Evolutionary conservation across 2,329 filamentous ascomycete species (phyloP), one percentile per base, ranked within the genome.

Genomic region (Beauveria pseudobassiana): DNA sequence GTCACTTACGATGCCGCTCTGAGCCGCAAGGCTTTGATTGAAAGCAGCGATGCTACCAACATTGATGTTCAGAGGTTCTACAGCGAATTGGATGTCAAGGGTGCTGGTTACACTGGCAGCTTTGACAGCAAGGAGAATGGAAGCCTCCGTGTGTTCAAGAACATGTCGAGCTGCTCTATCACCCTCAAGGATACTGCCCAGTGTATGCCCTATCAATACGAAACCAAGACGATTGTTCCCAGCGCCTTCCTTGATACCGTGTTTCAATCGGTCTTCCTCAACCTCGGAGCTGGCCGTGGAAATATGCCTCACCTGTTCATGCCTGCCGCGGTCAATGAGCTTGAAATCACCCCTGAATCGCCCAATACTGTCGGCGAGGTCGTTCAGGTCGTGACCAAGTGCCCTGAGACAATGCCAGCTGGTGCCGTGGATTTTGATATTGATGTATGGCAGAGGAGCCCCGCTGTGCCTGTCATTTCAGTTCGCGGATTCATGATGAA

Each of bases 201-300:
- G 1, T 64, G 70, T 1, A 82, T 83, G 81, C 80, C 79, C 0
- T 71, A 75, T 63, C 65, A 69, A 1, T 72, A 76, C 52, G 78
- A 84, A 65, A 72, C 75, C 3, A 63, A 72, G 0, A 75, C 77
- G 22, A 73, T 78, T 55, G 67, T 82, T 7, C 79, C 81, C 38
- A 76, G 81, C 0, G 71, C 77, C 1, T 74, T 80, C 54, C 66
- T 82, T 3, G 81, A 84, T 63, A 67, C 74, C 8, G 69, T 79
- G 59, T 69, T 79, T 18, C 78, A 80, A 62, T 68, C 76, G 7
- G 68, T 71, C 0, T 74, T 77, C 26, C 67, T 74, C 1, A 74
- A 75, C 5, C 68, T 77, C 2, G 75, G 75, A 2, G 74, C 73
- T 6, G 73, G 73, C 0, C 61, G 62, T 0, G 68, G 67, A 20